A percentile compares a stretch with the other conserved stretches of the same genome.
Conservation (phyloP, 768 basidiomycete species). For the Phaeotremella skinneri region DNA sequence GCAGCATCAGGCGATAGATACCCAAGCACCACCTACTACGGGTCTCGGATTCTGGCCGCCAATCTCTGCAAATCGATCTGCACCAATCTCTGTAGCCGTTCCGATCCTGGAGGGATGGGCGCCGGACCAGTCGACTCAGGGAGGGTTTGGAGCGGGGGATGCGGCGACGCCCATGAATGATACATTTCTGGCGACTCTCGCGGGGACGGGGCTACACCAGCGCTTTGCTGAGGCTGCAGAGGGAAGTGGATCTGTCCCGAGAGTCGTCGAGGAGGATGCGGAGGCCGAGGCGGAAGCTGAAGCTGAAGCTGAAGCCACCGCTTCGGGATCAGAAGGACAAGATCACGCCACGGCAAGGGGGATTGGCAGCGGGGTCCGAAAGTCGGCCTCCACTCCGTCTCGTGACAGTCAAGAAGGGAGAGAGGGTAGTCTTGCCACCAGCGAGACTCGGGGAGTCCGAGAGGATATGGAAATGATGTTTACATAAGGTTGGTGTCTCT, state of each 20-base stretch:
- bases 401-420: neutral
- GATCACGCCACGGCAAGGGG: neutral
- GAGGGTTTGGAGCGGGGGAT: constrained; percentile 16
- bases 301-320: neutral
- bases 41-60: constrained; percentile 5
- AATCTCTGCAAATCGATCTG: constrained; percentile 7
- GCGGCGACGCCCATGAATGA: constrained; percentile 53
- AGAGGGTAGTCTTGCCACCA: neutral
- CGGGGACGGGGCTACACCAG: constrained; percentile 35
- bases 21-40: neutral
- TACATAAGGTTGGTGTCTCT: neutral
- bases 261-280: neutral
- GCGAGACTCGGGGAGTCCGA: neutral
- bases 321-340: neutral
- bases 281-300: neutral
- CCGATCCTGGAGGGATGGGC: constrained; percentile 13
- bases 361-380: too few relatives aligned
- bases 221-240: neutral
- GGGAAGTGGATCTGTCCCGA: neutral
- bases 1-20: constrained; percentile 3
- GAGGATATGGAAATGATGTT: constrained; percentile 15
- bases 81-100: constrained; percentile 15
- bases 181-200: constrained; percentile 51
- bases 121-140: constrained; percentile 3
- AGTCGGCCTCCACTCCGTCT: too few relatives aligned